Base-by-base conservation (phyloP, 129 eudicot genomes). In the Tagetes erecta region DNA sequence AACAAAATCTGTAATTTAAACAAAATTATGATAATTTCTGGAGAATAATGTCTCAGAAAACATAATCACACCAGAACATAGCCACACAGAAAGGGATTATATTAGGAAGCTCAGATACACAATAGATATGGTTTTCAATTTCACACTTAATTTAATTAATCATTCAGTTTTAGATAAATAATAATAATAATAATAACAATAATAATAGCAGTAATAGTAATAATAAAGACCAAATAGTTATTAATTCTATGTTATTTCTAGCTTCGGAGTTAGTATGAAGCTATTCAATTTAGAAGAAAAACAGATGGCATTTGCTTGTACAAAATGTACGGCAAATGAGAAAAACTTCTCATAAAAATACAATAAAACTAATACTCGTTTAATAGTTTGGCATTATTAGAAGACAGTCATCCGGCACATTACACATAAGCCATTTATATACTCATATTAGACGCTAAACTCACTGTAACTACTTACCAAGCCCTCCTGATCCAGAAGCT, bases 401-500 rank as follows among this genome's bases (percentile, higher is more conserved):
- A 46, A 63, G 62, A 38, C 9, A 20, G 27, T 20, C 27, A 20
- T 20, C 27, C 27, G 27, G 27, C 27, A 20, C 27, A 20, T 20
- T 20, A 20, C 27, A 34, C 34, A n/a, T 10, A 68, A 57, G 11
- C 60, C 62, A 57, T 58, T n/a, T 68, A 46, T 68, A 47, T 68
- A 34, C 30, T 68, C 76, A 77, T 37, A 39, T 5, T 58, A 69
- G 52, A 59, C 6, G 47, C 64, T 69, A 41, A 71, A 78, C 47
- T 41, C 35, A 49, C 70, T 72, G 56, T 36, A 42, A 67, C 55
- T 56, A 72, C 84, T 45, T 83, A 91, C 99, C 99, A 72, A 84
- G 85, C 74, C 99, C 99, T 82, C 99, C 95, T 33, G 80, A 76
- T 47, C 99, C 99, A 84, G 96, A 86, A 34, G 99, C 99, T 80